phyloP scores from a whole-genome alignment of 805 yeast species.

The Starmerella tilneyi region DNA sequence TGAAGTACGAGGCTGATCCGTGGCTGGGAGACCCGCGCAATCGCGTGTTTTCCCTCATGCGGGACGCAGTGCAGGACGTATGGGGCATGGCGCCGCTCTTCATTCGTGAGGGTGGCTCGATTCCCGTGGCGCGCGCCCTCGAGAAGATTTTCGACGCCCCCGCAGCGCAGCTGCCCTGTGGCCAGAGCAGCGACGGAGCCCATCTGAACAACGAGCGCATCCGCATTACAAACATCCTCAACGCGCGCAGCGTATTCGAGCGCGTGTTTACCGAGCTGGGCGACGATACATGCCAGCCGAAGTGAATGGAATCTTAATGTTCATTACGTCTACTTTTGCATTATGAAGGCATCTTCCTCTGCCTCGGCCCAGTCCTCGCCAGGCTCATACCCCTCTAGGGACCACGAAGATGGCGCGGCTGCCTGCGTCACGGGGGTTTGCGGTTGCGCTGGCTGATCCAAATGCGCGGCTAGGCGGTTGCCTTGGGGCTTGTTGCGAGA shows the following conservation, averaged over 20 bases:
- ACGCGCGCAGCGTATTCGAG: constrained; percentile 49
- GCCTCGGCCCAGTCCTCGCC: constrained; percentile 5
- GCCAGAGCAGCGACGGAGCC: constrained; percentile 89
- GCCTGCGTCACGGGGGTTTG: not conserved
- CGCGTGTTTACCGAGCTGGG: constrained; percentile 20
- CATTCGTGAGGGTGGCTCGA: constrained; percentile 94
- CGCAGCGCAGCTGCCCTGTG: constrained; percentile 94
- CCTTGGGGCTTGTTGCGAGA: not conserved
- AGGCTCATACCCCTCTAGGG: not conserved
- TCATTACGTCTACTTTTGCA: not conserved
- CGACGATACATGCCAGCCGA: not conserved
- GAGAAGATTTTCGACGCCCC: constrained; percentile 76
- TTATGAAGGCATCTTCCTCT: not conserved
- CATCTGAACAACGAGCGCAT: constrained; percentile 82
- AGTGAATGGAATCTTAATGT: not conserved
- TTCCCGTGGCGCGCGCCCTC: constrained; percentile 76
- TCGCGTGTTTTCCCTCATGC: constrained; percentile 57
- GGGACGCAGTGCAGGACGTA: constrained; percentile 48
- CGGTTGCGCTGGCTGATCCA: not conserved
- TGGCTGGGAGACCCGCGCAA: constrained; percentile 87
- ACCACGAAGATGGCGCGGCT: not conserved
- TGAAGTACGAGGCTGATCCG: constrained; percentile 83
- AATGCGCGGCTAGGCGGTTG: not conserved
- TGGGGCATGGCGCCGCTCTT: constrained; percentile 79
- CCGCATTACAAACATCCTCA: constrained; percentile 65